Evolutionary conservation across 2,329 filamentous ascomycete genomes (phyloP), one percentile per base, ranked within the genome.

Genomic region (Leptodontidium sp.): DNA sequence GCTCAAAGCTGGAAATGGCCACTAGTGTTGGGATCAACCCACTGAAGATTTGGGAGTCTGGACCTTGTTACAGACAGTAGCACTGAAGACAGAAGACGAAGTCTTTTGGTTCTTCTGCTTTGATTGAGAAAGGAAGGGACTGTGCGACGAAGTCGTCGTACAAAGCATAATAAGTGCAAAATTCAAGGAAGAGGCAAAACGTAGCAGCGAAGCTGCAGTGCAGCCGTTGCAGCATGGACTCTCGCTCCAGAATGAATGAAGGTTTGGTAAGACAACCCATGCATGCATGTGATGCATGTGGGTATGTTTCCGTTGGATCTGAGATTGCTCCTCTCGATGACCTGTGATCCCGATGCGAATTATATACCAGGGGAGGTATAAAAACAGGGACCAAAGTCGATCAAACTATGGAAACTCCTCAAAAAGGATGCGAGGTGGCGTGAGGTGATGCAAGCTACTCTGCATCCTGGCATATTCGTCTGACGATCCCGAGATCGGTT

Each of bases 261-360:
- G 35, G 35, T 40, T 59, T 40, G 57, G 57, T 59, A 43, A 21
- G 38, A 59, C 32, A 58, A 29, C 26, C 26, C 29, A 55, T 55
- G 29, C 50, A 59, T 43, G n/a, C 12, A 45, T 43, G 35, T 35
- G 57, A 35, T 21, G 24, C 29, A 32, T 3, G 29, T 32, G 29
- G 29, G 29, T 32, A 45, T 59, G 57, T 45, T 59, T 59, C 57
- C 38, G 57, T 43, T 59, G 57, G 57, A 59, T 59, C 35, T 55
- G 57, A 59, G 38, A 59, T 26, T 40, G 21, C 38, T 26, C n/a
- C 12, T 40, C 14, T 4, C 24, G 14, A 43, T 21, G 17, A 59
- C 21, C n/a, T 40, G 35, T 59, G 55, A 40, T 59, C 6, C 57
- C 57, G 57, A 59, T 59, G 57, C 21, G 21, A 43, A 59, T 17